Conservation (phyloP, 2,329 filamentous ascomycete genomes). For the Nigrograna mackinnonii region DNA sequence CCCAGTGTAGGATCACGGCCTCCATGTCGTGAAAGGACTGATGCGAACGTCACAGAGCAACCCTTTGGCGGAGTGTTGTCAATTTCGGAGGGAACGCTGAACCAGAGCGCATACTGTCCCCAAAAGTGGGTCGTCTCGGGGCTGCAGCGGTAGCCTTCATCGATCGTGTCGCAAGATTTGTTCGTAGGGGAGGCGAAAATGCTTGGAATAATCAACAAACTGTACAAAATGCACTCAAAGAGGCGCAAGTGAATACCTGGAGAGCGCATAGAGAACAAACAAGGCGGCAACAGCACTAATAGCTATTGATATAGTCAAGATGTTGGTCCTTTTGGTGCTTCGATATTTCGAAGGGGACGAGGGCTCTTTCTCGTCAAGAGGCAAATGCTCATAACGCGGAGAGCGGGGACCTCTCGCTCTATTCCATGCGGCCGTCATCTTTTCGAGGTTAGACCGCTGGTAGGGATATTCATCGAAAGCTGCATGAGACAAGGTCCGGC, state of each 20-base stretch:
- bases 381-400: constrained; percentile 29
- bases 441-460: too few species aligned
- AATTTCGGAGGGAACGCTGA: constrained; percentile 71
- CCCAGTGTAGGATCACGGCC: constrained; percentile 75
- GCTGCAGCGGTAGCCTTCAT: constrained; percentile 66
- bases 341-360: constrained; percentile 19
- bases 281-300: constrained; percentile 20
- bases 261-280: constrained; percentile 24
- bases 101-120: constrained; percentile 90
- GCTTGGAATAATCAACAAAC: constrained; percentile 20
- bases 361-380: constrained; percentile 32
- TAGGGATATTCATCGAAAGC: too few species aligned
- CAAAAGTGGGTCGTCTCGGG: constrained; percentile 67
- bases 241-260: constrained; percentile 20
- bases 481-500: too few species aligned
- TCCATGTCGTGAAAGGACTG: constrained; percentile 82
- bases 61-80: constrained; percentile 61
- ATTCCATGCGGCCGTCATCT: constrained; percentile 24
- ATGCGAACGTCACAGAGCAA: constrained; percentile 80
- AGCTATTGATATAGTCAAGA: constrained; percentile 5
- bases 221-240: constrained; percentile 4
- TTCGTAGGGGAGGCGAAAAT: constrained; percentile 14
- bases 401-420: constrained; percentile 25
- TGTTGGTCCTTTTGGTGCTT: constrained; percentile 8
- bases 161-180: constrained; percentile 55